These are phyloP conservation scores for Jatropha multifida DNA, from an alignment of 441 rosid species.

Conservation along the genomic window DNA sequence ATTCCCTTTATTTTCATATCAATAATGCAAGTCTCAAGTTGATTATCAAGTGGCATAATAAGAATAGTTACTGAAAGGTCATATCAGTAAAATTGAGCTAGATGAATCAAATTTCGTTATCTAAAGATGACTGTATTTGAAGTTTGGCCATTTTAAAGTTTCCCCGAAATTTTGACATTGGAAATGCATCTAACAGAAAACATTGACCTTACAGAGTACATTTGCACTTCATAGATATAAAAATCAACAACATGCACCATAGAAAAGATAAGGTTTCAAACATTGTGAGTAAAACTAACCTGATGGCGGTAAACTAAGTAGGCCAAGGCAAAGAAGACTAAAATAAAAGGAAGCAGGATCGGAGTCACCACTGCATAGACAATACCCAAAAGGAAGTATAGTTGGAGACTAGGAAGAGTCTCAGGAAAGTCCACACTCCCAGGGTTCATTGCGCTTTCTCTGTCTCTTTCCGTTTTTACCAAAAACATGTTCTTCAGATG, in stretches of 20 bases:
- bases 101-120: too few species aligned
- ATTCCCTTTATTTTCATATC: too few species aligned
- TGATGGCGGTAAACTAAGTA: slow-evolving; percentile 96
- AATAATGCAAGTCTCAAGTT: too few species aligned
- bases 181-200: background rate
- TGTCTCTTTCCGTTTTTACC: slow-evolving; percentile 86
- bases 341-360: slow-evolving; percentile 88
- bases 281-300: slow-evolving; percentile 43
- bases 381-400: slow-evolving; percentile 90
- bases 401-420: slow-evolving; percentile 86
- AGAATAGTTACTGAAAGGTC: too few species aligned
- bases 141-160: background rate
- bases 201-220: background rate
- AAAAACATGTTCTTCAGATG: slow-evolving; percentile 89
- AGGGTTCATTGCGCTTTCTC: slow-evolving; percentile 83
- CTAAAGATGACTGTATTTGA: too few species aligned
- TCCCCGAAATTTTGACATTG: background rate
- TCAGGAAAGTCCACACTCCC: slow-evolving; percentile 80
- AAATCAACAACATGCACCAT: background rate
- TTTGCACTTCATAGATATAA: background rate
- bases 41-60: too few species aligned
- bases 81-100: too few species aligned
- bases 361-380: slow-evolving; percentile 94
- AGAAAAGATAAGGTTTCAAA: background rate
- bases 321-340: slow-evolving; percentile 87